phyloP scores from a whole-genome alignment of 2,329 filamentous ascomycete species.

The Sclerotinia nivalis region DNA sequence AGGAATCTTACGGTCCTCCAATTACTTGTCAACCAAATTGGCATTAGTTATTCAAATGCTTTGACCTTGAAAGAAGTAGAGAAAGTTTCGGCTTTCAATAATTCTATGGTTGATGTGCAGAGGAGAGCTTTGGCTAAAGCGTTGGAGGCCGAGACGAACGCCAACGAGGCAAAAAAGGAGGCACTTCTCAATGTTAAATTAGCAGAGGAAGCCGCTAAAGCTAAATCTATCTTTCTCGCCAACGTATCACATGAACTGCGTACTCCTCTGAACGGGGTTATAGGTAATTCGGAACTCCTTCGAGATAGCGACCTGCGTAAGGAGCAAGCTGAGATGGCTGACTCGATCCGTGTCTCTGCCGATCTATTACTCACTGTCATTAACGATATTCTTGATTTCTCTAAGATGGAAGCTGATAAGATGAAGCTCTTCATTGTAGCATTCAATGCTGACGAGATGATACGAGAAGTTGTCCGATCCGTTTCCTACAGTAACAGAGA shows the following conservation, averaged over 20 bases:
- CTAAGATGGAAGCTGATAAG: constrained; percentile 86
- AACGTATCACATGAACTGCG: constrained; percentile 81
- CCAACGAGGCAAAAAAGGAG: constrained; percentile 73
- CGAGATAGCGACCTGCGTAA: constrained; percentile 72
- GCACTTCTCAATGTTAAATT: constrained; percentile 78
- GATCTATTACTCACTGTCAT: constrained; percentile 89
- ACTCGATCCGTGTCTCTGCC: constrained; percentile 82
- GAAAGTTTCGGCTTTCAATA: constrained; percentile 75
- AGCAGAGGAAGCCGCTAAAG: constrained; percentile 80
- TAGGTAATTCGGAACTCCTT: constrained; percentile 83
- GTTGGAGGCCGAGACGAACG: constrained; percentile 71
- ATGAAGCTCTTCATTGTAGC: constrained; percentile 76
- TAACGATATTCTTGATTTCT: constrained; percentile 95
- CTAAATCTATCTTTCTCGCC: constrained; percentile 77
- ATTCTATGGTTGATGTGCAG: constrained; percentile 75
- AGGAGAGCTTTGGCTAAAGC: constrained; percentile 73
- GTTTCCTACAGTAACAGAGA: constrained; percentile 66
- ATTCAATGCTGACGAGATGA: constrained; percentile 66
- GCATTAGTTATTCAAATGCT: constrained; percentile 69
- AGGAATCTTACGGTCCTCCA: constrained; percentile 66
- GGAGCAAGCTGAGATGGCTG: constrained; percentile 82
- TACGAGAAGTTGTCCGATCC: constrained; percentile 65
- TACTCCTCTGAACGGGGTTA: constrained; percentile 83
- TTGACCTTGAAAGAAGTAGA: constrained; percentile 69
- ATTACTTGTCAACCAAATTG: constrained; percentile 76